Conservation (phyloP, 2,329 filamentous ascomycete genomes). For the Pseudogymnoascus sp. region DNA sequence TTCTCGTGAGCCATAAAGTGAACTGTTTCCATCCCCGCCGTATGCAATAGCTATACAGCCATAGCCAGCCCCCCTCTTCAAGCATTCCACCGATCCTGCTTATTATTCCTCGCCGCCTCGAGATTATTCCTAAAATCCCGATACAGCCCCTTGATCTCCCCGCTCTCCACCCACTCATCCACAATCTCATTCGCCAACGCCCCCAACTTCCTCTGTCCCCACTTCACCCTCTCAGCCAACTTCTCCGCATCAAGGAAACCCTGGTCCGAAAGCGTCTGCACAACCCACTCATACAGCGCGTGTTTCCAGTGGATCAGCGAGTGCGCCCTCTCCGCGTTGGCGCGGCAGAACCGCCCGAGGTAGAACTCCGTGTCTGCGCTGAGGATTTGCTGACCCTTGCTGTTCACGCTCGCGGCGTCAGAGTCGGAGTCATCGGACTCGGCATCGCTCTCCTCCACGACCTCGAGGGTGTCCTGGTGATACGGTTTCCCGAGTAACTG, state of each 20-base stretch:
- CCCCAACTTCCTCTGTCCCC: slow-evolving; percentile 53
- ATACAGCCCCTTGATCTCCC: slow-evolving; percentile 57
- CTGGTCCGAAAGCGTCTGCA: slow-evolving; percentile 52
- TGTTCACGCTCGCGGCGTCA: slow-evolving; percentile 34
- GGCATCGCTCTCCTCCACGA: slow-evolving; percentile 46
- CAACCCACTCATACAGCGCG: slow-evolving; percentile 66
- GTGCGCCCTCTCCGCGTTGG: slow-evolving; percentile 64
- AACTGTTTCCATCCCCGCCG: neutral
- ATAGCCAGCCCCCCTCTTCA: neutral
- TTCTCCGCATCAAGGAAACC: slow-evolving; percentile 52
- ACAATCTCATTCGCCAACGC: slow-evolving; percentile 59
- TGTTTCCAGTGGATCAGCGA: slow-evolving; percentile 70
- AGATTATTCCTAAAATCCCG: slow-evolving; percentile 59
- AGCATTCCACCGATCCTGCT: slow-evolving; percentile 23
- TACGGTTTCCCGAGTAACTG: slow-evolving; percentile 62
- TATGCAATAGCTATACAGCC: no score
- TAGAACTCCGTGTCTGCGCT: slow-evolving; percentile 43
- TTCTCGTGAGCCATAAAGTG: neutral
- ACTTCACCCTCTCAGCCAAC: slow-evolving; percentile 54
- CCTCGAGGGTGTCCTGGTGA: slow-evolving; percentile 57
- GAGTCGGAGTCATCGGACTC: slow-evolving; percentile 32
- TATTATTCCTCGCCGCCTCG: slow-evolving; percentile 48
- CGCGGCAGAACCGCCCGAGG: slow-evolving; percentile 52
- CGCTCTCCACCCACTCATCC: slow-evolving; percentile 54
- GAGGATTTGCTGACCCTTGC: slow-evolving; percentile 42